Evolutionary conservation across 2,329 filamentous ascomycete species (phyloP).

Genomic region (Raffaelea deltoideospora): DNA sequence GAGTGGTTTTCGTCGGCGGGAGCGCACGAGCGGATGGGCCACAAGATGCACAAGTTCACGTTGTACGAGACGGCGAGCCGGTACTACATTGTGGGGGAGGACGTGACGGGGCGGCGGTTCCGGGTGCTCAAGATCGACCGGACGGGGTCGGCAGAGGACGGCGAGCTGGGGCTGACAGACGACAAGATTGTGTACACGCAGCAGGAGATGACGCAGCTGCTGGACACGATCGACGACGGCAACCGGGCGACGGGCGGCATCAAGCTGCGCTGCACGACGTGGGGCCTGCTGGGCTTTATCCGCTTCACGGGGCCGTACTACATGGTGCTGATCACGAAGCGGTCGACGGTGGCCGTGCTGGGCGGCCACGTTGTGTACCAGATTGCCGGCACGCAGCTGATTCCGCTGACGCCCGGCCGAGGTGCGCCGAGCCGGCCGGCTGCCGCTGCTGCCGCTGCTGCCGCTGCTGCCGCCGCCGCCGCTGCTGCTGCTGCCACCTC

Average conservation of each 20-base stretch:
- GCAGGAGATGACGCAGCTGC: conserved; percentile 80
- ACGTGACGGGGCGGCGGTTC: conserved; percentile 77
- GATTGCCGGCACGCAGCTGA: conserved; percentile 81
- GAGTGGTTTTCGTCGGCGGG: conserved; percentile 1
- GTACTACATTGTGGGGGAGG: conserved; percentile 88
- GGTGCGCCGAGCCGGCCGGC: not conserved
- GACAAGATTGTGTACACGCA: conserved; percentile 92
- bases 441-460: not conserved
- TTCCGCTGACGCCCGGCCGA: conserved; percentile 67
- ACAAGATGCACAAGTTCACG: conserved; percentile 91
- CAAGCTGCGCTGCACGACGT: conserved; percentile 76
- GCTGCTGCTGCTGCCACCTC: not conserved
- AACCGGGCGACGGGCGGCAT: conserved; percentile 84
- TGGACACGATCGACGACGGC: conserved; percentile 88
- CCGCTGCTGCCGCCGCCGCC: not conserved
- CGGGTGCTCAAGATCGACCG: conserved; percentile 91
- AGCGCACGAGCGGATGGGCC: conserved; percentile 22
- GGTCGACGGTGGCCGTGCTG: conserved; percentile 89
- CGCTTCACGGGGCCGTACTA: conserved; percentile 92
- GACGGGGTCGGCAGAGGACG: conserved; percentile 60
- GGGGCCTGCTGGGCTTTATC: conserved; percentile 91
- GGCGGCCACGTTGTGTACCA: conserved; percentile 95
- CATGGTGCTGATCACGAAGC: conserved; percentile 92
- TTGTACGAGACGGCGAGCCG: conserved; percentile 87
- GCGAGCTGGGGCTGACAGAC: conserved; percentile 75